Percentiles rank a stretch among this genome's conserved stretches.
Conservation (phyloP, 2,329 filamentous ascomycete species). For the Fusarium sp. region DNA sequence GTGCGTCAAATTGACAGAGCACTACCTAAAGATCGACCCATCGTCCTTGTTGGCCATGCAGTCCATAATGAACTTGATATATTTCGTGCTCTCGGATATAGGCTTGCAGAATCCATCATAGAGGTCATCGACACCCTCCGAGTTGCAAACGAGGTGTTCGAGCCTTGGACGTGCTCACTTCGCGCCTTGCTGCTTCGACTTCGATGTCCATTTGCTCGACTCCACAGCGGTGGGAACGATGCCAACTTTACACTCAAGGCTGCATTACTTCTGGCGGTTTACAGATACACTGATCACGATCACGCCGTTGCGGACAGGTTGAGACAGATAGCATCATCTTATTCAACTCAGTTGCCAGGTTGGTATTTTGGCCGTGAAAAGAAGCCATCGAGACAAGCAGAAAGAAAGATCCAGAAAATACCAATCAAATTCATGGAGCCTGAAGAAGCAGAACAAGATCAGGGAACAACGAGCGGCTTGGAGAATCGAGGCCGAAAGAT, state of each 20-base stretch:
- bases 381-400: too few species aligned
- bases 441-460: background rate
- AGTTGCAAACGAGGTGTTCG: background rate
- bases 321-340: too few species aligned
- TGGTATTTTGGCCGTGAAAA: too few species aligned
- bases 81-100: background rate
- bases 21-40: background rate
- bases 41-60: background rate
- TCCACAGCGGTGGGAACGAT: background rate
- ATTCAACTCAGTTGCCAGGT: too few species aligned
- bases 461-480: background rate
- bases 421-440: too few species aligned
- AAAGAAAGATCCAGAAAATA: too few species aligned
- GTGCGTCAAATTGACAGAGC: background rate
- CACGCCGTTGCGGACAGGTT: too few species aligned
- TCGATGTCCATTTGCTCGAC: background rate
- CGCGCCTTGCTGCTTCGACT: background rate
- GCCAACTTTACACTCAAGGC: background rate
- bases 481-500: background rate
- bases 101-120: background rate
- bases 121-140: background rate
- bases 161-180: background rate
- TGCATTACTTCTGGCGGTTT: background rate
- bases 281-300: too few species aligned
- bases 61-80: background rate